Base-by-base conservation (phyloP, 2,329 filamentous ascomycete species). In the Colletotrichum paranaense region DNA sequence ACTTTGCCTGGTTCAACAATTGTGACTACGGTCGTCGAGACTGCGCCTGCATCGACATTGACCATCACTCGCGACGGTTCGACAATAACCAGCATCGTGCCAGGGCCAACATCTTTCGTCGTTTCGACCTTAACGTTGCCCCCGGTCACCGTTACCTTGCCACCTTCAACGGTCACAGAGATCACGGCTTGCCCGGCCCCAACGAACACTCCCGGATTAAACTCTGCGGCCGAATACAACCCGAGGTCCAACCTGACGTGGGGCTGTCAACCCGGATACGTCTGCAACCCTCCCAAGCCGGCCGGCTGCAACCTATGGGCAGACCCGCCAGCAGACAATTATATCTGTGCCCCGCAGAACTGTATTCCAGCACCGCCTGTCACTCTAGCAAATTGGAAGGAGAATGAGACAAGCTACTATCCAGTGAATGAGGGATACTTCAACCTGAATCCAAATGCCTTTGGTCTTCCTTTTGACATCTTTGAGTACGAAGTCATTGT, bases 401-500 rank as follows among this genome's bases (percentile, higher is more conserved):
- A 79, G 1, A 84, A 86, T 68, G 69, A 83, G 56, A 89, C 87
- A 0, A 75, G 81, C 19, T 90, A 88, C 77, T 91, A 87, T 74
- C 87, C 87, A 2, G 84, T 87, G 1, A 85, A 83, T 0, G 78
- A 84, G 0, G 89, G 87, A 4, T 93, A 93, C 78, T 94, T 91
- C 82, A 88, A 93, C 72, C 85, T 94, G n/a, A 84, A 91, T 68
- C 90, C 92, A 0, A 79, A 84, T 1, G 85, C 85, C 0, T 94
- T 94, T 71, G 92, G 91, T 5, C 82, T 94, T 19, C 88, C 85
- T 62, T 92, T 89, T 72, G 88, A 88, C 55, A 91, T 93, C 22
- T 93, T 92, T 73, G 84, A 86, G 24, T 81, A 85, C 28, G 77
- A 87, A 5, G 76, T 83, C 1, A 77, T 85, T 12, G 76, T 84